These are phyloP conservation scores for Aspergillus funiculosus DNA, from an alignment of 495 filamentous ascomycete species.

Conservation along the genomic window DNA sequence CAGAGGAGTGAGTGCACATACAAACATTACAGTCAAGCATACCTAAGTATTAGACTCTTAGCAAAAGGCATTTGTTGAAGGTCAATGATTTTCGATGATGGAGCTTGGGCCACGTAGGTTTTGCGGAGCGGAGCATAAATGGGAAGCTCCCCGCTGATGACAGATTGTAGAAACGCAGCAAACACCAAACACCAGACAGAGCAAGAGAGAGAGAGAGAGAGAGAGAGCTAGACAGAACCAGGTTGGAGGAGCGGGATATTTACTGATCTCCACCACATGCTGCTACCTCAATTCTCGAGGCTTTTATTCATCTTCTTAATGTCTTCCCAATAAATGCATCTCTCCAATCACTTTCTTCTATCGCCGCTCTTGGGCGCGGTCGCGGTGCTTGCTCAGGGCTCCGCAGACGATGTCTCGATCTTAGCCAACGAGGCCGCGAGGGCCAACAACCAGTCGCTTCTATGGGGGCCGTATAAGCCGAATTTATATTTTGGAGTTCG, in stretches of 20 bases:
- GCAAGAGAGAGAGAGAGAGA: neutral
- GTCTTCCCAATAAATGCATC: conserved; percentile 32
- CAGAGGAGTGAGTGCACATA: conserved; percentile 9
- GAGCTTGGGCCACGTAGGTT: conserved; percentile 40
- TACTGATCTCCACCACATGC: conserved; percentile 2
- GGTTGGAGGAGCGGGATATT: no score
- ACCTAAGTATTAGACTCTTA: no score
- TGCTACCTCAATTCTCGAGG: conserved; percentile 14
- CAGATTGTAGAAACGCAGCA: conserved; percentile 18
- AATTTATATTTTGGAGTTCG: conserved; percentile 95
- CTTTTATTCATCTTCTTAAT: conserved; percentile 19
- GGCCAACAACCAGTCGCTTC: conserved; percentile 73
- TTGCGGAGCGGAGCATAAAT: conserved; percentile 28
- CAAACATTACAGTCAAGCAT: no score
- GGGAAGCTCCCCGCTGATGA: conserved; percentile 22
- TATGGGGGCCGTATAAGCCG: conserved; percentile 96
- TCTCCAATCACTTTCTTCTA: conserved; percentile 25
- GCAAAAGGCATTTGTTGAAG: no score
- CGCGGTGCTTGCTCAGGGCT: conserved; percentile 30
- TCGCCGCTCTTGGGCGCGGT: conserved; percentile 29
- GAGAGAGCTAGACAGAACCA: neutral
- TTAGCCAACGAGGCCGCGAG: conserved; percentile 39
- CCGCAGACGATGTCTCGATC: conserved; percentile 31
- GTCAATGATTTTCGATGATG: no score
- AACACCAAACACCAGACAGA: conserved; percentile 1